These are phyloP conservation scores for Lolium perenne DNA, from an alignment of 176 grass and related monocot genomes.

Conservation along the genomic window DNA sequence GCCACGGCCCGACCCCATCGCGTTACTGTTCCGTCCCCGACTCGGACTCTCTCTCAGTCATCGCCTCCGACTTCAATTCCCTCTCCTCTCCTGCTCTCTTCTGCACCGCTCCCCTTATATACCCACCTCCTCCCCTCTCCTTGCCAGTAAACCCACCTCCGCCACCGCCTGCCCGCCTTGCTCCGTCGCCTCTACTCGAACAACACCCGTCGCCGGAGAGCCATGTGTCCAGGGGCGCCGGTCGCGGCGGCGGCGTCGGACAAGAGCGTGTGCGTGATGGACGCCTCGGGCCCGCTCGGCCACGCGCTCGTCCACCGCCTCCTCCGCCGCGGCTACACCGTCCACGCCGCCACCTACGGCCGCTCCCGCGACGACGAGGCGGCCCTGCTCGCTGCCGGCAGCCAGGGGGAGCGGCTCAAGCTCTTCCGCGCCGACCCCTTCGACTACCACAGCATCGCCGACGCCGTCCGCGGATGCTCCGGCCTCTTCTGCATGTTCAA, in stretches of 20 bases:
- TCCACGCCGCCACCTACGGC: slow-evolving; percentile 74
- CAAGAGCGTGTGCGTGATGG: slow-evolving; percentile 88
- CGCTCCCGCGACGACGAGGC: background rate
- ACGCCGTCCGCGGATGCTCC: slow-evolving; percentile 78
- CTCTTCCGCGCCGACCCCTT: slow-evolving; percentile 81
- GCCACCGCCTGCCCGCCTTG: background rate
- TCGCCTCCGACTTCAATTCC: background rate
- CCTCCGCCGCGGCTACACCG: slow-evolving; percentile 83
- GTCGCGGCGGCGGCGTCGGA: background rate
- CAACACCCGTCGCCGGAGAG: background rate
- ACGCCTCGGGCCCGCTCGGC: slow-evolving; percentile 67
- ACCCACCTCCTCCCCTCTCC: background rate
- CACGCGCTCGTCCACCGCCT: slow-evolving; percentile 70
- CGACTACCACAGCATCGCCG: slow-evolving; percentile 91
- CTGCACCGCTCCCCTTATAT: slow-evolving; percentile 14
- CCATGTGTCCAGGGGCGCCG: slow-evolving; percentile 48
- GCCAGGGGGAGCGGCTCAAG: slow-evolving; percentile 48
- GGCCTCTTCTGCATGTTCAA: slow-evolving; percentile 95
- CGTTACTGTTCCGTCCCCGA: slow-evolving; percentile 17
- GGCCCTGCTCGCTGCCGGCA: background rate
- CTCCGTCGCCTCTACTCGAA: background rate
- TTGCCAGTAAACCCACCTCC: background rate
- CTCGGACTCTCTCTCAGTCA: slow-evolving; percentile 2
- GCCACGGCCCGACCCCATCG: background rate
- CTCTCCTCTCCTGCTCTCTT: slow-evolving; percentile 5